Conservation (phyloP, 176 grass and related monocot species). For the Coix lacrymajobi region DNA sequence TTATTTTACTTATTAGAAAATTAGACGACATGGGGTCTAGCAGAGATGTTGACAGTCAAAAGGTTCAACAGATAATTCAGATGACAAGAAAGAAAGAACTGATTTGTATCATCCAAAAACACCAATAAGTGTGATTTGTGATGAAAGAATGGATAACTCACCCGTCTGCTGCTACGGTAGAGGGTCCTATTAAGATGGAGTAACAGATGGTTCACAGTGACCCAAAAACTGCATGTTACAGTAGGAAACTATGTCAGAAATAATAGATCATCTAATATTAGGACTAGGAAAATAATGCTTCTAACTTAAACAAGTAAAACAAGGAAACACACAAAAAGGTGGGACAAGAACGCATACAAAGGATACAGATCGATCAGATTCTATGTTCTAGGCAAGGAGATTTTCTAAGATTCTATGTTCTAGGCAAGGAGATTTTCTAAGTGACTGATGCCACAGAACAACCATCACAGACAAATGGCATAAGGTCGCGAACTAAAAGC, state of each 20-base stretch:
- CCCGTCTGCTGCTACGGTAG: conserved; percentile 45
- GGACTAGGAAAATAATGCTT: not conserved
- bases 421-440: not conserved
- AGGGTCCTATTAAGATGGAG: conserved; percentile 47
- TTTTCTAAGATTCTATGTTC: not conserved
- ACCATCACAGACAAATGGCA: not conserved
- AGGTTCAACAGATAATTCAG: not conserved
- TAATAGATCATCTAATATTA: conserved; percentile 3
- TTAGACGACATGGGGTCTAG: not conserved
- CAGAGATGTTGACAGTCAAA: not conserved
- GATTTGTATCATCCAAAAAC: not conserved
- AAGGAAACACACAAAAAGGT: not conserved
- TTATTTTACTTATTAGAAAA: not conserved
- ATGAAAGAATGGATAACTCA: conserved; percentile 42
- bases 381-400: not conserved
- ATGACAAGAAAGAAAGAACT: not conserved
- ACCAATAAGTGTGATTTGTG: not conserved
- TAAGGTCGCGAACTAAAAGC: not conserved
- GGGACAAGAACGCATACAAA: not conserved
- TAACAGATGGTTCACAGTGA: conserved; percentile 53
- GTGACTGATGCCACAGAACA: not conserved
- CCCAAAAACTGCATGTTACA: conserved; percentile 69
- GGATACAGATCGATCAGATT: not conserved
- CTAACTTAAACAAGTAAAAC: not conserved
- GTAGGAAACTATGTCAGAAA: conserved; percentile 36